phyloP scores from a whole-genome alignment of 352 stramenopile species.

The Globisporangium heterothallicum region DNA sequence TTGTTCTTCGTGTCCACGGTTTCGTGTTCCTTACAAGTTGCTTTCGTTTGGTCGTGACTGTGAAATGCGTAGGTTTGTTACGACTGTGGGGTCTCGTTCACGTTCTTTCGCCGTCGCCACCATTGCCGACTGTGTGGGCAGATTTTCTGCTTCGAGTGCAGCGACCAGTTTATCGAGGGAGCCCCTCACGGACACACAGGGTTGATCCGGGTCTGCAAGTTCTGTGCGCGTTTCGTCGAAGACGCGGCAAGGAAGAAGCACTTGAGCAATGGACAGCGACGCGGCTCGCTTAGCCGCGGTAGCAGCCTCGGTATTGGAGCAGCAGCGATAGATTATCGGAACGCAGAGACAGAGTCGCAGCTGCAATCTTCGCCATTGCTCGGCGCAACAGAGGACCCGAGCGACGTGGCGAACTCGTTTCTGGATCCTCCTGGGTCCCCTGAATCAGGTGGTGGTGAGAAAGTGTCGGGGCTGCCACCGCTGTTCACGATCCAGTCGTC shows the following conservation, averaged over 20 bases:
- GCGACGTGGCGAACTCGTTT: constrained; percentile 8
- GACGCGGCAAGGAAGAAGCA: constrained; percentile 30
- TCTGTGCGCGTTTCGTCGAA: constrained; percentile 54
- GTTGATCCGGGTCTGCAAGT: constrained; percentile 70
- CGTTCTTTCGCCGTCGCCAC: constrained; percentile 78
- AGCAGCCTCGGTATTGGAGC: constrained; percentile 1
- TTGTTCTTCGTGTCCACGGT: neutral
- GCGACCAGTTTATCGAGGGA: constrained; percentile 70
- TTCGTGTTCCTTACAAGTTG: neutral
- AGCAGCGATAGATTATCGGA: neutral
- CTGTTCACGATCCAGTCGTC: constrained; percentile 29
- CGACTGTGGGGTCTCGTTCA: constrained; percentile 73
- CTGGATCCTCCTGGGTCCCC: constrained; percentile 11
- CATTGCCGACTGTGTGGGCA: constrained; percentile 83
- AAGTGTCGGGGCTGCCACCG: constrained; percentile 7
- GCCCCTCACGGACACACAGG: constrained; percentile 43
- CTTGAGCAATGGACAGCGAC: constrained; percentile 8
- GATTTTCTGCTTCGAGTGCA: constrained; percentile 86
- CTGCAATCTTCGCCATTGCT: constrained; percentile 11
- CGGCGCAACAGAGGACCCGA: constrained; percentile 2
- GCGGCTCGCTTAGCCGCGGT: constrained; percentile 9
- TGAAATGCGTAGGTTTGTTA: constrained; percentile 58
- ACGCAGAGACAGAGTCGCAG: constrained; percentile 1
- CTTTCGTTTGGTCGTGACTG: neutral
- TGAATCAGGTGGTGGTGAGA: neutral